Percentiles rank a stretch among this genome's conserved stretches.
Conservation (phyloP, 306 rosid genomes). For the Luffa acutangula region DNA sequence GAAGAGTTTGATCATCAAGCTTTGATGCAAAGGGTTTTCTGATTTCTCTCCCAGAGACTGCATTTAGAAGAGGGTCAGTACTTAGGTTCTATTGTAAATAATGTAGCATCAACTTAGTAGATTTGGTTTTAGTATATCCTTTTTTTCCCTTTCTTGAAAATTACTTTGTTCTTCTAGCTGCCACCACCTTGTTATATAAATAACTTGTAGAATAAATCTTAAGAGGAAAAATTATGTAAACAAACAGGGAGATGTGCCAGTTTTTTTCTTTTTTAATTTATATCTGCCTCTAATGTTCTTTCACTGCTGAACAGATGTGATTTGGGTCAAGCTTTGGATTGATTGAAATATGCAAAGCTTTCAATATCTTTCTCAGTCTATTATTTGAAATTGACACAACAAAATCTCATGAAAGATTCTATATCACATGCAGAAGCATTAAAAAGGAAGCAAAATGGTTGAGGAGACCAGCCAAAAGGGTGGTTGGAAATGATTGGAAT, state of each 20-base stretch:
- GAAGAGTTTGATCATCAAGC: background rate
- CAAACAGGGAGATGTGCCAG: background rate
- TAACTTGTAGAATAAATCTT: constrained; percentile 2
- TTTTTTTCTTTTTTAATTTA: background rate
- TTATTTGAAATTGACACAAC: background rate
- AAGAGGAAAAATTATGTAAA: background rate
- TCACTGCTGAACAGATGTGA: background rate
- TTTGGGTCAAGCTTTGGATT: background rate
- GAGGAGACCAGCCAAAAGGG: background rate
- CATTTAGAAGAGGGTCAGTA: background rate
- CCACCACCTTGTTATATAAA: constrained; percentile 2
- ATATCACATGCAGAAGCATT: background rate
- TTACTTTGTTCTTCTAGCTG: background rate
- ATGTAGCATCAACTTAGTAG: background rate
- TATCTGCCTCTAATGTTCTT: background rate
- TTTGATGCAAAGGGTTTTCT: background rate
- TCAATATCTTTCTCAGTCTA: background rate
- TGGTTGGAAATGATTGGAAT: background rate
- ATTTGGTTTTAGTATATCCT: background rate
- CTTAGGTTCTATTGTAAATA: background rate
- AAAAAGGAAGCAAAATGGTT: background rate
- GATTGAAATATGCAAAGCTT: background rate
- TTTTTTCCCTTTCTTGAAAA: background rate
- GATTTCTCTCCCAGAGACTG: background rate
- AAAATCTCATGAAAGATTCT: background rate